Base-by-base conservation (phyloP, 2,329 filamentous ascomycete species). In the Penicillium sp. region DNA sequence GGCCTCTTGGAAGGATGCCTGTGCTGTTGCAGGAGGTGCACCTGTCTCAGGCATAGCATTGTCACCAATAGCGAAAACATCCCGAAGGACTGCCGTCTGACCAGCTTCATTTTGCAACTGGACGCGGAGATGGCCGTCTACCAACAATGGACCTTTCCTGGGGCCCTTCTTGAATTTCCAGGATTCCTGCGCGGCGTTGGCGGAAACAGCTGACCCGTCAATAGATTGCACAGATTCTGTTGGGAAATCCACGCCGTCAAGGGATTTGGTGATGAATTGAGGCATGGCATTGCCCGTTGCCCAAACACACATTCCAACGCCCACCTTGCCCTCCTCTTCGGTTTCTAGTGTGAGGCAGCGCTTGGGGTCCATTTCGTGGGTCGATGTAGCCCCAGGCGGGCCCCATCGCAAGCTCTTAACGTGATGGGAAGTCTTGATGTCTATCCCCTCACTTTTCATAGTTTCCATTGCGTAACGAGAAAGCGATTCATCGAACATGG, bases 261-360 rank as follows among this genome's bases (percentile, higher is more conserved):
- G 58, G 1, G 65, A 58, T 5, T 68, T 31, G 7, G 60, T 58
- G 31, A 75, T 51, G 18, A 75, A 67, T 39, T 67, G 66, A 42
- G 71, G 70, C 70, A 72, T 71, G 2, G 68, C 64, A 29, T 73
- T 75, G 1, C 72, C 72, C 0, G 72, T 75, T 13, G 75, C 81
- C 84, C 83, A 86, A 9, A 86, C 83, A 52, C 75, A 83, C 82
- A 86, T 83, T 1, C 83, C 83, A 1, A 84, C 75, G 0, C 83
- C 83, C 2, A 84, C 70, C 43, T 85, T 81, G 1, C 83, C 84
- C 52, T 84, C 79, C 60, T 86, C 82, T 55, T 81, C 78, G 3
- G 83, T 75, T 10, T 76, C 80, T 34, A 86, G 70, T 0, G 83
- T 86, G 11, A 79, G 68, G 47, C 75, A 71, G 7, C 74, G 68